Base-by-base conservation (phyloP, 768 basidiomycete species). In the Leccinellum luteum region DNA sequence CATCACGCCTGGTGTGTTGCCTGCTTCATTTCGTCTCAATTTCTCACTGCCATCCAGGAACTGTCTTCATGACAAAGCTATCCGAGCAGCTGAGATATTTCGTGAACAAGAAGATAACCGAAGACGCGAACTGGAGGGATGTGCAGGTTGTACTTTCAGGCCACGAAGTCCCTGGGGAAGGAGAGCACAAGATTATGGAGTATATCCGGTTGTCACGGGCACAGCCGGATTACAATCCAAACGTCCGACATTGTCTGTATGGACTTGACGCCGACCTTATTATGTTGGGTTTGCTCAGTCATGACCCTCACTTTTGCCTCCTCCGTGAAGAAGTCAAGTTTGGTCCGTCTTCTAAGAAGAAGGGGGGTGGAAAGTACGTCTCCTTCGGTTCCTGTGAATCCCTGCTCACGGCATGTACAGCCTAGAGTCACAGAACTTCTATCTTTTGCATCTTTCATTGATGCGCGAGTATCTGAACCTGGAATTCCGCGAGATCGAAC, bases 151-250 rank as follows among this genome's bases (percentile, higher is more conserved):
- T 99, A 38, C 79, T 99, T 35, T 96, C 93, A 28, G 97, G 97
- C 12, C 94, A 98, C 72, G 96, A 99, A 66, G 95, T 98, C 3
- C 97, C 97, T 0, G 97, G 97, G 63, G 97, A 99, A 74, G 97
- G 97, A 58, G 97, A 99, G 71, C 97, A 99, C 83, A 99, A 99
- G 80, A 95, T 99, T 64, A 98, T 98, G 91, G 97, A 98, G 72
- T 99, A 95, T 74, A 98, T 99, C 70, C 89, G 97, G 38, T 76
- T 94, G 59, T 87, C 90, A 52, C 90, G 95, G 64, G 95, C 97
- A 30, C 97, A 98, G 72, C 92, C 90, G 8, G 89, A 92, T 71
- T 95, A 98, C 77, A 90, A 97, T 74, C 92, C 96, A 4, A 98
- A 98, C 73, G 83, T 94, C 55, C 89, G 97, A 63, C 97, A 99